Conservation (phyloP, 768 basidiomycete species). For the Mycena leptocephala region DNA sequence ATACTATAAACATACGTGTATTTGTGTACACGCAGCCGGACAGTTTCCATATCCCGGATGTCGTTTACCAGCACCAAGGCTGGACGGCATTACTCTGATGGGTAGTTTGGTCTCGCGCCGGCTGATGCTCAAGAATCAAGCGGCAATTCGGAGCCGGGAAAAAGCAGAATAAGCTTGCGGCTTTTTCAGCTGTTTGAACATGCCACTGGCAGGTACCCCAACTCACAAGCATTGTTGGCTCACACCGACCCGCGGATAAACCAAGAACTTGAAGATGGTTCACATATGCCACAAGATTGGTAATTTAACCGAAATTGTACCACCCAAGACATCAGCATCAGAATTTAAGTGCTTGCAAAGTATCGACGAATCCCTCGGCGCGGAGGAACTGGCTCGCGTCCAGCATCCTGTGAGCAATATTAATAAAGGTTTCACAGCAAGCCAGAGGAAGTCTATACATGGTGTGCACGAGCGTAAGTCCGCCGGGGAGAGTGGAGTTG, state of each 20-base stretch:
- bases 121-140: too few species aligned
- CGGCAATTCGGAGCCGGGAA: not conserved
- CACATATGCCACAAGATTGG: too few species aligned
- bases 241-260: too few species aligned
- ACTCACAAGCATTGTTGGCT: too few species aligned
- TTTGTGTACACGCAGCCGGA: not conserved
- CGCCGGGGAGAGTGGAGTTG: conserved; percentile 48
- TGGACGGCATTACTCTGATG: not conserved
- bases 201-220: too few species aligned
- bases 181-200: too few species aligned
- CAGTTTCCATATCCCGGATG: not conserved
- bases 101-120: too few species aligned
- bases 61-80: not conserved
- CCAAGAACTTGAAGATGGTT: too few species aligned
- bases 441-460: conserved; percentile 41
- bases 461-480: conserved; percentile 44
- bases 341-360: conserved; percentile 50
- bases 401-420: conserved; percentile 42
- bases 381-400: conserved; percentile 54
- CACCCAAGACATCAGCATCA: not conserved
- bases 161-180: too few species aligned
- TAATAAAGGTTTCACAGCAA: not conserved
- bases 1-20: not conserved
- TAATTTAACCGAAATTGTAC: not conserved
- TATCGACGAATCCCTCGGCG: conserved; percentile 49